Evolutionary conservation across 441 rosid species (phyloP).

Genomic region (Omphalea diandra): DNA sequence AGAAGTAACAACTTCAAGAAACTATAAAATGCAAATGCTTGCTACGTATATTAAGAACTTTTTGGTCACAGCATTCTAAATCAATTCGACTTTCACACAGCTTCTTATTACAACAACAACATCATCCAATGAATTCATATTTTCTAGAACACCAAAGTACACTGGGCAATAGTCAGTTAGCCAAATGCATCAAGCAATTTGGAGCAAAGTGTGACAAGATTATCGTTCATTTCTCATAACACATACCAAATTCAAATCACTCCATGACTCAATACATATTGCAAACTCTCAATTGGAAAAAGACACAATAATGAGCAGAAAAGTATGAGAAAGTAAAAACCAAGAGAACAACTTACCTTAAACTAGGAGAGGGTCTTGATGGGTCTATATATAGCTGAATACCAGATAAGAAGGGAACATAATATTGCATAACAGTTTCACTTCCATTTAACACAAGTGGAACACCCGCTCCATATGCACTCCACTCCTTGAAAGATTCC

Average conservation of each 20-base stretch:
- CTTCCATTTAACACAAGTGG: constrained; percentile 72
- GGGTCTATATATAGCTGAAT: constrained; percentile 79
- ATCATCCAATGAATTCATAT: not conserved
- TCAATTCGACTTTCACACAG: not conserved
- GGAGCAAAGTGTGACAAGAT: not conserved
- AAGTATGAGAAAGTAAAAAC: constrained; percentile 9
- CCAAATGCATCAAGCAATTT: not conserved
- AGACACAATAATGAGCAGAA: not conserved
- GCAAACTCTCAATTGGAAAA: not conserved
- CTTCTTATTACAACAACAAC: not conserved
- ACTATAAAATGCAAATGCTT: not conserved
- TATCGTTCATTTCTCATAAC: not conserved
- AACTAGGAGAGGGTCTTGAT: constrained; percentile 42
- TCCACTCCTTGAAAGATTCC: constrained; percentile 89
- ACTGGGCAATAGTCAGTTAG: not conserved
- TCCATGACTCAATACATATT: constrained; percentile 3
- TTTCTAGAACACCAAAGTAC: not conserved
- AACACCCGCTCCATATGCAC: constrained; percentile 92
- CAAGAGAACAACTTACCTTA: constrained; percentile 46
- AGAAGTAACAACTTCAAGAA: not conserved
- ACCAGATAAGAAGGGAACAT: constrained; percentile 89
- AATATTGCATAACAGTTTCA: constrained; percentile 84
- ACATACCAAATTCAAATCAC: not conserved
- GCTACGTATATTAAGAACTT: not conserved
- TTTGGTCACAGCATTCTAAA: not conserved